These are phyloP conservation scores for Pterothamnion heteromorphum DNA, from an alignment of 31 red algal species.

Conservation along the genomic window DNA sequence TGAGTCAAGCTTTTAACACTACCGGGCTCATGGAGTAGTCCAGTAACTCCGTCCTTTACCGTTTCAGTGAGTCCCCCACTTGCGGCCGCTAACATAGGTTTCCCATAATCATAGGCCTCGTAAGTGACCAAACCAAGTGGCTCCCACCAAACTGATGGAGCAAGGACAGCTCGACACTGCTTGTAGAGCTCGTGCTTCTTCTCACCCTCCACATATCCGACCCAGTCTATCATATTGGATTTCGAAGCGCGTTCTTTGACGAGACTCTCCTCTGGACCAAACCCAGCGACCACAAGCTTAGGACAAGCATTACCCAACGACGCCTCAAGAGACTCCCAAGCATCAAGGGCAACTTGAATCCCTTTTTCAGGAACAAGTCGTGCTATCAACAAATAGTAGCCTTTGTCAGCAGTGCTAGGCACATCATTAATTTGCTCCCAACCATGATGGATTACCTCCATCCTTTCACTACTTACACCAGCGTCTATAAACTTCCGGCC, in stretches of 20 bases:
- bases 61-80: neutral
- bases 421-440: neutral
- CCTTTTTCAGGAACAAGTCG: neutral
- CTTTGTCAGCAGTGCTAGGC: neutral
- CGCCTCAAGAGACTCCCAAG: neutral
- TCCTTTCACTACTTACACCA: neutral
- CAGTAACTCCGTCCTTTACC: neutral
- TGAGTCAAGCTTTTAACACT: neutral
- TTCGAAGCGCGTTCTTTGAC: neutral
- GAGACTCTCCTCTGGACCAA: neutral
- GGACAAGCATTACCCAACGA: neutral
- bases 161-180: neutral
- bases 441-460: neutral
- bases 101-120: constrained; percentile 1
- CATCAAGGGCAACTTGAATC: neutral
- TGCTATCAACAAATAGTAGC: neutral
- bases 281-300: neutral
- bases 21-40: neutral
- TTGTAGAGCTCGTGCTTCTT: neutral
- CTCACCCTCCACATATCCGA: neutral
- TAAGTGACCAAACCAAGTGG: neutral
- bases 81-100: neutral
- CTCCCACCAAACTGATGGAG: neutral
- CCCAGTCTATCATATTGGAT: neutral
- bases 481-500: neutral